These are phyloP conservation scores for Amaranthus cruentus DNA, from an alignment of 148 eudicot species.

Conservation along the genomic window DNA sequence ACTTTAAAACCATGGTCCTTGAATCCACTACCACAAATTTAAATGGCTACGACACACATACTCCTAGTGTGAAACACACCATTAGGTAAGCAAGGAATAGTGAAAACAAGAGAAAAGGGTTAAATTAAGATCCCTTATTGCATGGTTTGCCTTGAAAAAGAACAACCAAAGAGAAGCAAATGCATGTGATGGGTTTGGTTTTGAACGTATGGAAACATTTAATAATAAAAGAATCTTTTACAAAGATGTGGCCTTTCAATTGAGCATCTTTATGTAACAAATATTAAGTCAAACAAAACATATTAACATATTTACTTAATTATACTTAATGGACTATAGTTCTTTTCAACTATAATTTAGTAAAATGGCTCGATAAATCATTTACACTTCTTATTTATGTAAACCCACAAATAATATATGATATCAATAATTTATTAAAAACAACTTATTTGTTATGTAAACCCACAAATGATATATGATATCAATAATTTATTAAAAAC, in stretches of 20 bases:
- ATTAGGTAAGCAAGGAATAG: neutral
- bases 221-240: constrained; percentile 18
- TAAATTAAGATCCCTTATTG: constrained; percentile 10
- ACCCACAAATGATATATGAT: no score
- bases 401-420: no score
- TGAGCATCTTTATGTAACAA: constrained; percentile 5
- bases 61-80: neutral
- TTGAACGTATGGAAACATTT: constrained; percentile 26
- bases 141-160: constrained; percentile 24
- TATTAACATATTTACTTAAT: neutral
- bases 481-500: no score
- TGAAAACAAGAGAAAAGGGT: neutral
- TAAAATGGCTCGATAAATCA: no score
- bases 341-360: no score
- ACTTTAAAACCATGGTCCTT: no score
- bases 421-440: no score
- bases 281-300: constrained; percentile 19
- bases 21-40: no score
- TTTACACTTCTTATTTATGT: no score
- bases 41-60: no score
- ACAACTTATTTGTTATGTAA: no score
- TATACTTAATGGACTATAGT: neutral
- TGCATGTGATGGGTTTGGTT: constrained; percentile 27
- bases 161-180: constrained; percentile 23
- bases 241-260: neutral